Conservation (phyloP, 1,139 yeast genomes). For the Debaryomyces subglobosus region DNA sequence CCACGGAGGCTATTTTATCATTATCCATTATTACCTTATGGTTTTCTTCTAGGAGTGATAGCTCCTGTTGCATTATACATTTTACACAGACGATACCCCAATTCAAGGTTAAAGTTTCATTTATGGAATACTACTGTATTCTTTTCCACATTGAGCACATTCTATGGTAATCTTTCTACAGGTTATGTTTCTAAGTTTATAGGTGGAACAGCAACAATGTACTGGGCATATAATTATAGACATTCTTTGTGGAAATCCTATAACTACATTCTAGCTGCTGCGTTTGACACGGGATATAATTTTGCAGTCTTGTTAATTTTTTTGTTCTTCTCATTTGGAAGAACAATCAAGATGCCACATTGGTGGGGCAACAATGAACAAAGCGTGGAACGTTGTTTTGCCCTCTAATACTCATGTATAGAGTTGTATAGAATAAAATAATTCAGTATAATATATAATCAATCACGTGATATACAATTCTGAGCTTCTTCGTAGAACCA, state of each 20-base stretch:
- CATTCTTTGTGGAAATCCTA: constrained; percentile 44
- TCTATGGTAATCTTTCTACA: constrained; percentile 55
- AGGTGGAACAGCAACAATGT: constrained; percentile 51
- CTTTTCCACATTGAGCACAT: constrained; percentile 49
- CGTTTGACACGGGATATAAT: constrained; percentile 53
- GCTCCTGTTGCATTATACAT: constrained; percentile 38
- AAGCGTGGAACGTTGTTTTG: constrained; percentile 49
- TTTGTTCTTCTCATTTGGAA: constrained; percentile 36
- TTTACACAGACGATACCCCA: constrained; percentile 28
- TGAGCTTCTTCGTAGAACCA: not conserved
- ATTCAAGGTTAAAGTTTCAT: constrained; percentile 26
- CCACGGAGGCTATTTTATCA: constrained; percentile 44
- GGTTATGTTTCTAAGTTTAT: constrained; percentile 51
- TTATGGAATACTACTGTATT: constrained; percentile 53
- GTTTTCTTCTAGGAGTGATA: constrained; percentile 43
- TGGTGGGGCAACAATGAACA: constrained; percentile 54
- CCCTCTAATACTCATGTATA: constrained; percentile 10
- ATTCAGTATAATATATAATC: not conserved
- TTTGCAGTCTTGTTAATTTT: constrained; percentile 42
- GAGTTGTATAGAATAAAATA: not conserved
- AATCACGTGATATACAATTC: constrained; percentile 2
- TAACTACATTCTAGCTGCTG: constrained; percentile 52
- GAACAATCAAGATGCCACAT: constrained; percentile 34
- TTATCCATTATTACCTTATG: constrained; percentile 46
- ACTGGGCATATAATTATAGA: constrained; percentile 40